Evolutionary conservation across 179 eudicot genomes (phyloP).

Genomic region (Monotropa hypopitys): DNA sequence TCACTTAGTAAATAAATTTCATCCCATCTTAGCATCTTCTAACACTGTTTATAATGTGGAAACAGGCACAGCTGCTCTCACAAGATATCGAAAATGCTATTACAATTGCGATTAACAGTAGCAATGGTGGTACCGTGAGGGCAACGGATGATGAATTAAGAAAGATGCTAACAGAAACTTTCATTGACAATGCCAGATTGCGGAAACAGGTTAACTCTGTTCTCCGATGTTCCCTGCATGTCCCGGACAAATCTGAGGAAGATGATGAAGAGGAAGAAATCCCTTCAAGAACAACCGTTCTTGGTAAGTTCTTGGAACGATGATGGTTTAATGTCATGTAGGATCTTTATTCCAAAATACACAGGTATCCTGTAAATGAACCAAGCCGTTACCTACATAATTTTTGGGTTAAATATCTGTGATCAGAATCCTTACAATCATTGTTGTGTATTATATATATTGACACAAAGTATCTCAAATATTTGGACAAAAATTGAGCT

Average conservation of each 20-base stretch:
- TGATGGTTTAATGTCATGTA: constrained; percentile 3
- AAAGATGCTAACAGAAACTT: constrained; percentile 50
- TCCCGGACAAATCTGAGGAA: constrained; percentile 24
- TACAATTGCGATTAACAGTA: constrained; percentile 12
- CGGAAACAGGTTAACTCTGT: constrained; percentile 70
- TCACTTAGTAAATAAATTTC: too few species aligned
- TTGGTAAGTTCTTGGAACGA: constrained; percentile 30
- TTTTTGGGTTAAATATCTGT: neutral
- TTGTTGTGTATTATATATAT: neutral
- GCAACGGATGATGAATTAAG: constrained; percentile 49
- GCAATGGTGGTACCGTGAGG: constrained; percentile 8
- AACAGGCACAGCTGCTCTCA: constrained; percentile 66
- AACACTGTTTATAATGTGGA: neutral
- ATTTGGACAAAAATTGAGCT: neutral
- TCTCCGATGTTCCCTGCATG: constrained; percentile 39
- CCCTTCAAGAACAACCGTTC: constrained; percentile 25
- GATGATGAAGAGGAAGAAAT: constrained; percentile 33
- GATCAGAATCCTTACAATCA: neutral
- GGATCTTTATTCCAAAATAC: neutral
- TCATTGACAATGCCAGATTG: constrained; percentile 57
- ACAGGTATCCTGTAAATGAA: constrained; percentile 1
- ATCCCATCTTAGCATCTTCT: neutral
- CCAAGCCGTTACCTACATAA: neutral
- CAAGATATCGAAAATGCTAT: constrained; percentile 42
- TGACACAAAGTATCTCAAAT: neutral